These are phyloP conservation scores for Mentha longifolia DNA, from an alignment of 257 asterid genomes.

Conservation along the genomic window DNA sequence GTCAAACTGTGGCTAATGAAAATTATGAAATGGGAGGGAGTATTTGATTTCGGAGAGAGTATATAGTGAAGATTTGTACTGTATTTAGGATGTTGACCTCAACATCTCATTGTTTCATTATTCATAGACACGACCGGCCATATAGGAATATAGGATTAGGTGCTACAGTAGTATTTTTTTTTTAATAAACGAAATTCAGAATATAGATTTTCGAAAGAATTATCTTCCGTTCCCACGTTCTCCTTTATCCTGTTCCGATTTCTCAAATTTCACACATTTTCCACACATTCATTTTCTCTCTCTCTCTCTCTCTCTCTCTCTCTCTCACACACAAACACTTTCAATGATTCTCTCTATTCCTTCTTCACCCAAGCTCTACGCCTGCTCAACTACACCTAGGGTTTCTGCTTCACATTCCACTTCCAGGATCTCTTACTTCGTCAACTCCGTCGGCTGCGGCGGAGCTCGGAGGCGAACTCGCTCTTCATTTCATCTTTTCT, in stretches of 20 bases:
- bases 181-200: not conserved
- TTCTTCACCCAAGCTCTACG: constrained; percentile 41
- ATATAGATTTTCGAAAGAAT: not conserved
- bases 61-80: too few relatives aligned
- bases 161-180: too few relatives aligned
- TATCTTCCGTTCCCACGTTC: not conserved
- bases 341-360: constrained; percentile 55
- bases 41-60: too few relatives aligned
- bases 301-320: constrained; percentile 12
- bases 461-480: constrained; percentile 30
- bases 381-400: constrained; percentile 44
- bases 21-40: too few relatives aligned
- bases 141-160: not conserved
- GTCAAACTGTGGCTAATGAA: too few relatives aligned
- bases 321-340: constrained; percentile 28
- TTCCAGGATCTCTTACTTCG: constrained; percentile 34
- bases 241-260: constrained; percentile 21
- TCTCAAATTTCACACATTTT: constrained; percentile 11
- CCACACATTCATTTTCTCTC: not conserved
- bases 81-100: too few relatives aligned
- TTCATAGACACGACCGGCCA: too few relatives aligned
- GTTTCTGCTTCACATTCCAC: constrained; percentile 38
- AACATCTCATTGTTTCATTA: too few relatives aligned
- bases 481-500: constrained; percentile 35
- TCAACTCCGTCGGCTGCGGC: constrained; percentile 28